phyloP scores from a whole-genome alignment of 768 basidiomycete species.

The Rhodotorula graminis region DNA sequence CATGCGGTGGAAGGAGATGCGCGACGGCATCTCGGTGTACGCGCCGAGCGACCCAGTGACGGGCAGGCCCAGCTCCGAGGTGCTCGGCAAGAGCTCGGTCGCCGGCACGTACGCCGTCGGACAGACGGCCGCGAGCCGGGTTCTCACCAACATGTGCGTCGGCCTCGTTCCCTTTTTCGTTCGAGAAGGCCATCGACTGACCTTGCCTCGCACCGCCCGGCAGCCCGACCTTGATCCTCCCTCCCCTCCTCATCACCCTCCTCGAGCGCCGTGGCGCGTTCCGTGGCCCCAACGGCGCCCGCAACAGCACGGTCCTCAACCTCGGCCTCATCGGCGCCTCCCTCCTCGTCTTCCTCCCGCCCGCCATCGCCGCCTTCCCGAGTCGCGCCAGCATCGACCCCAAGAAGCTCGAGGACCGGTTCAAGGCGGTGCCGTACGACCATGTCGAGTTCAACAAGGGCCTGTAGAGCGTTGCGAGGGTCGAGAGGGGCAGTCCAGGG shows the following conservation, averaged over 20 bases:
- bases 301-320: conserved; percentile 44
- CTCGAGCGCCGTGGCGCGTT: conserved; percentile 47
- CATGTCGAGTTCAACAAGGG: conserved; percentile 51
- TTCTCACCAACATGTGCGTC: conserved; percentile 49
- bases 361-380: conserved; percentile 50
- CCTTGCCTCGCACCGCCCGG: background rate
- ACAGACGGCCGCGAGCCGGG: conserved; percentile 48
- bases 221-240: conserved; percentile 50
- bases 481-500: no score
- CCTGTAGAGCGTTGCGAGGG: conserved; percentile 29
- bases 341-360: conserved; percentile 49
- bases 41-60: conserved; percentile 25
- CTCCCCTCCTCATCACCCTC: conserved; percentile 48
- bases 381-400: conserved; percentile 47
- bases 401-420: conserved; percentile 47
- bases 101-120: conserved; percentile 49
- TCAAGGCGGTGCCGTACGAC: conserved; percentile 40
- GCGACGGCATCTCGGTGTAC: conserved; percentile 45
- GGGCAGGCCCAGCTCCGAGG: conserved; percentile 12
- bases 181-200: background rate
- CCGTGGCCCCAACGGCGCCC: conserved; percentile 45
- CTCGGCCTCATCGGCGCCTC: conserved; percentile 47
- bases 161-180: background rate
- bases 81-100: conserved; percentile 47
- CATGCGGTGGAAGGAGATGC: conserved; percentile 50